phyloP scores from a whole-genome alignment of 352 stramenopile genomes.

The Blastocystis sp. region DNA sequence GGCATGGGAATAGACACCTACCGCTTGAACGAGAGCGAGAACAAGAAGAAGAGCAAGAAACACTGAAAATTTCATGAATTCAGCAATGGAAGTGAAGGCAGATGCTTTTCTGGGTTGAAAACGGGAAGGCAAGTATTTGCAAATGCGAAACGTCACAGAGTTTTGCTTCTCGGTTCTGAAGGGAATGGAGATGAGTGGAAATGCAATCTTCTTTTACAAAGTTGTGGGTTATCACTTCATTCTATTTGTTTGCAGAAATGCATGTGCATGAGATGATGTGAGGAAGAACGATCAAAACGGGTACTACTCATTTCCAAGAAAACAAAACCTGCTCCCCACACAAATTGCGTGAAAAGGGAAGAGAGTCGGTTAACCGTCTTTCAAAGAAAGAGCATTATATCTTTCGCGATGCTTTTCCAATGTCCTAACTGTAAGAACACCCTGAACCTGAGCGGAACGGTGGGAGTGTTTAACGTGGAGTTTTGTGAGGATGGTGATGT shows the following conservation, averaged over 20 bases:
- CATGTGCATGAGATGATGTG: not conserved
- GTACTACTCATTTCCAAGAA: too few relatives aligned
- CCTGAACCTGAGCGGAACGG: conserved; percentile 38
- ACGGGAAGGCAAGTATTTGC: not conserved
- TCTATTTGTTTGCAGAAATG: not conserved
- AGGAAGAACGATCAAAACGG: too few relatives aligned
- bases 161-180: not conserved
- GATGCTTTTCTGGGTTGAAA: not conserved
- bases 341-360: not conserved
- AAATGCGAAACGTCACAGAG: not conserved
- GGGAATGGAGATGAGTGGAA: not conserved
- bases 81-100: not conserved
- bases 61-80: not conserved
- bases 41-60: not conserved
- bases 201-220: not conserved
- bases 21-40: not conserved
- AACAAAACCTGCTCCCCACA: not conserved
- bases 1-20: not conserved
- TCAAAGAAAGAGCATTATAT: not conserved
- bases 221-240: not conserved
- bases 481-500: not conserved
- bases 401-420: conserved; percentile 38
- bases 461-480: conserved; percentile 11
- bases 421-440: conserved; percentile 32
- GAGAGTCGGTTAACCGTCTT: not conserved